Conservation (phyloP, 768 basidiomycete genomes). For the Lyophyllum atratum region DNA sequence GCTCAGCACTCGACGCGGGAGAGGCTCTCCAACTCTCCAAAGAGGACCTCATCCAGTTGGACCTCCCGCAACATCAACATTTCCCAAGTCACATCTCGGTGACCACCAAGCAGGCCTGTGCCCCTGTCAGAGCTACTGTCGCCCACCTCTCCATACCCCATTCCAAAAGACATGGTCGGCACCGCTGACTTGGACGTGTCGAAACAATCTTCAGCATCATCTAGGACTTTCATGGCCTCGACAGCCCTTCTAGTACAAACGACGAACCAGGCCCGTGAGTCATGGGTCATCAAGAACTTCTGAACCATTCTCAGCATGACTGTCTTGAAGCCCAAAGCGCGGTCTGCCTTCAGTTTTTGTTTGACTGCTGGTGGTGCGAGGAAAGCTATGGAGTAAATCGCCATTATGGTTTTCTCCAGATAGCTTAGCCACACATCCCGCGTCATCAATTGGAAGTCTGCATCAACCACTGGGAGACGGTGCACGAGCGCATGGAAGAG, state of each 20-base stretch:
- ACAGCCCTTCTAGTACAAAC: conserved; percentile 66
- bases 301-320: conserved; percentile 75
- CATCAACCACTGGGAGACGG: conserved; percentile 78
- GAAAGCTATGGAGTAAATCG: conserved; percentile 87
- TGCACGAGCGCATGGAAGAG: conserved; percentile 75
- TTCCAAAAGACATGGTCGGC: conserved; percentile 77
- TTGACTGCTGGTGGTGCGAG: conserved; percentile 78
- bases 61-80: conserved; percentile 72
- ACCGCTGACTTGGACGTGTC: conserved; percentile 62
- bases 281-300: conserved; percentile 56
- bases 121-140: conserved; percentile 70
- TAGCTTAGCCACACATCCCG: conserved; percentile 76
- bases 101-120: conserved; percentile 71
- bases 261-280: conserved; percentile 53
- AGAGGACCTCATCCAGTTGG: conserved; percentile 62
- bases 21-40: conserved; percentile 79
- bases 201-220: conserved; percentile 74
- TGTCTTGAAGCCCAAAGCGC: conserved; percentile 64
- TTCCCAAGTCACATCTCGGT: conserved; percentile 72
- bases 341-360: conserved; percentile 64
- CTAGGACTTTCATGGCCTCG: conserved; percentile 78
- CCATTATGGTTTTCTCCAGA: conserved; percentile 76
- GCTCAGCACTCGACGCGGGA: conserved; percentile 69
- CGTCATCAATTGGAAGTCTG: conserved; percentile 68
- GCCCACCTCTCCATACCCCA: conserved; percentile 78